A percentile compares a stretch with the other conserved stretches of the same genome.
Conservation (phyloP, 1,284 basidiomycete genomes). For the Cryptococcus depauperatus region DNA sequence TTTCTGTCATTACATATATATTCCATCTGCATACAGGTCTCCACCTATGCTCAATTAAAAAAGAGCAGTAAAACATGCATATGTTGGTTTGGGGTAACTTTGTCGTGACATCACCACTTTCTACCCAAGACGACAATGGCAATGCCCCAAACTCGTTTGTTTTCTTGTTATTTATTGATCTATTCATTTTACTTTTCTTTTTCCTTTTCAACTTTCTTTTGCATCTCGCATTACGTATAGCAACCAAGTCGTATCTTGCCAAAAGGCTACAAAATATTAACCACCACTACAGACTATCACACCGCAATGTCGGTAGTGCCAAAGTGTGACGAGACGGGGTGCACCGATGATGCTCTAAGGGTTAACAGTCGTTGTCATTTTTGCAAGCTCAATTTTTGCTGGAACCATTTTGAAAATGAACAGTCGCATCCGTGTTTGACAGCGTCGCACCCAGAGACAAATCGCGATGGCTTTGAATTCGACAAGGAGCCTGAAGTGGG, state of each 20-base stretch:
- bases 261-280: background rate
- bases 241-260: too few relatives aligned
- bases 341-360: constrained; percentile 1
- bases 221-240: background rate
- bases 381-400: constrained; percentile 4
- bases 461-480: constrained; percentile 1
- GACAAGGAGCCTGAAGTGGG: constrained; percentile 3
- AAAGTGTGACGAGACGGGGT: constrained; percentile 2
- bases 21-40: too few relatives aligned
- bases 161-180: too few relatives aligned
- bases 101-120: too few relatives aligned
- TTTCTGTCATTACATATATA: too few relatives aligned
- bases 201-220: background rate
- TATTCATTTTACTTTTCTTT: too few relatives aligned
- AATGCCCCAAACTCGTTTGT: too few relatives aligned
- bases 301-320: constrained; percentile 2
- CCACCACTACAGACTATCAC: background rate
- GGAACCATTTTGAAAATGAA: constrained; percentile 2
- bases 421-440: background rate
- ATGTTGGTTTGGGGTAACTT: too few relatives aligned
- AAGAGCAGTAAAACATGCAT: too few relatives aligned
- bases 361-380: constrained; percentile 2
- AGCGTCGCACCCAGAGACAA: background rate
- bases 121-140: too few relatives aligned
- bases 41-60: too few relatives aligned